Evolutionary conservation across 768 basidiomycete species (phyloP).

Genomic region (Russula griseocarnosa): DNA sequence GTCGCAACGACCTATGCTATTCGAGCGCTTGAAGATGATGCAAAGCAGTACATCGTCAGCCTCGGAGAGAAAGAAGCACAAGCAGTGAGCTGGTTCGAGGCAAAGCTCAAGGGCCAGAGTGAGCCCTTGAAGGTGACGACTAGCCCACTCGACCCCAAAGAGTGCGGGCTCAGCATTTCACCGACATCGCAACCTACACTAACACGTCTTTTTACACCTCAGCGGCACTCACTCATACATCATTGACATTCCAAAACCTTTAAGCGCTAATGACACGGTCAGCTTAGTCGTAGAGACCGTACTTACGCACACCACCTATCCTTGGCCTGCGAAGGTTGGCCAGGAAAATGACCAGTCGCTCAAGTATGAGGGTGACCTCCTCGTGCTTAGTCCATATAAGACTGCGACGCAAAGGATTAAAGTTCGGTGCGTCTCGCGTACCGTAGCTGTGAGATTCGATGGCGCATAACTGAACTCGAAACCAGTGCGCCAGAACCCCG

Average conservation of each 20-base stretch:
- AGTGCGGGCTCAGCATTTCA: slow-evolving; percentile 43
- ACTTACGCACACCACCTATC: slow-evolving; percentile 70
- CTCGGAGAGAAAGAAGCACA: slow-evolving; percentile 58
- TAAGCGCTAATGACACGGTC: slow-evolving; percentile 55
- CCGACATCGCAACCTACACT: not conserved
- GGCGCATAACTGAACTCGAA: not conserved
- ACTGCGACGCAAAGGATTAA: slow-evolving; percentile 84
- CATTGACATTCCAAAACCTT: slow-evolving; percentile 57
- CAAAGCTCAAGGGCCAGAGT: slow-evolving; percentile 69
- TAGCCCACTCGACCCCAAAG: slow-evolving; percentile 45
- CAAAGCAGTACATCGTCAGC: slow-evolving; percentile 63
- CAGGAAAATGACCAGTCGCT: slow-evolving; percentile 79
- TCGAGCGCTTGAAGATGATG: slow-evolving; percentile 60
- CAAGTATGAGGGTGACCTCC: slow-evolving; percentile 70
- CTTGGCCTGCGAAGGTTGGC: slow-evolving; percentile 67
- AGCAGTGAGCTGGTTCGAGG: slow-evolving; percentile 75
- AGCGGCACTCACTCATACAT: slow-evolving; percentile 52
- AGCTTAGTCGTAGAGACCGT: slow-evolving; percentile 78
- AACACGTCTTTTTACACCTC: slow-evolving; percentile 1
- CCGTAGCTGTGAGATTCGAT: not conserved
- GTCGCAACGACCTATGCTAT: slow-evolving; percentile 87
- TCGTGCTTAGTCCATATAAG: slow-evolving; percentile 79
- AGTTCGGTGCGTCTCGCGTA: slow-evolving; percentile 76
- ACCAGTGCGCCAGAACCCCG: slow-evolving; percentile 65
- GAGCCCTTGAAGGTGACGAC: slow-evolving; percentile 49